A percentile compares a stretch with the other conserved stretches of the same genome.
Evolutionary conservation across 2,329 filamentous ascomycete species (phyloP).

Genomic region (Hyphodiscus sp.): DNA sequence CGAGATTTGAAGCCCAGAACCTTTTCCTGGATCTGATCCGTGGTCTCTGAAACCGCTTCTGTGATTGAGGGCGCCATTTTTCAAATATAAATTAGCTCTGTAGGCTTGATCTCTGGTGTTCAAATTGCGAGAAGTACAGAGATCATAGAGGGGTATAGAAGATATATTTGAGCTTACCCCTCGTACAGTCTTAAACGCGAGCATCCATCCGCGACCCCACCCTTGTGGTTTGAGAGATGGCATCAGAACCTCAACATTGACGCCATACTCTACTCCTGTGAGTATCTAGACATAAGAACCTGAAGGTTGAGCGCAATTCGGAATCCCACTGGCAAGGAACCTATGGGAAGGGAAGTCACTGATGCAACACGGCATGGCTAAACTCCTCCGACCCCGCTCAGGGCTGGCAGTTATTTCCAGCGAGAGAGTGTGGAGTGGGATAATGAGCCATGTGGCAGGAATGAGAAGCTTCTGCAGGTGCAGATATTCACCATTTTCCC

Average conservation of each 20-base stretch:
- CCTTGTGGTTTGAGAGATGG: constrained; percentile 1
- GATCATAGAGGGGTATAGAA: background rate
- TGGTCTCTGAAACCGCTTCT: constrained; percentile 17
- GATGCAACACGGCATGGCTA: background rate
- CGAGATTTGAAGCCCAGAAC: constrained; percentile 7
- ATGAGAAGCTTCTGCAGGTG: background rate
- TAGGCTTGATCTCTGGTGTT: background rate
- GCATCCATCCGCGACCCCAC: background rate
- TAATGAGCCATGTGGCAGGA: background rate
- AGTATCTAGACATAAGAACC: background rate
- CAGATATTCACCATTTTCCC: background rate
- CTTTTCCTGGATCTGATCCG: constrained; percentile 23
- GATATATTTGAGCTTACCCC: background rate
- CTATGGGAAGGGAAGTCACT: background rate
- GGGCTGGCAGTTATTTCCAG: background rate
- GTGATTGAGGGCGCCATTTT: constrained; percentile 25
- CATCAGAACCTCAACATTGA: constrained; percentile 8
- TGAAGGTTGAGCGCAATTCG: background rate
- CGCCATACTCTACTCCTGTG: constrained; percentile 4
- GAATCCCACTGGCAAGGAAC: background rate
- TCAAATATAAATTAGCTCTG: background rate
- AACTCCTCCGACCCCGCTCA: background rate
- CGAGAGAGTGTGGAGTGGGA: background rate
- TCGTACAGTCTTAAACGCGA: background rate
- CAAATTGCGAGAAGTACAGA: background rate